Evolutionary conservation across 768 basidiomycete genomes (phyloP), one percentile per base, ranked within the genome.

Genomic region (Tulasnella sp.): DNA sequence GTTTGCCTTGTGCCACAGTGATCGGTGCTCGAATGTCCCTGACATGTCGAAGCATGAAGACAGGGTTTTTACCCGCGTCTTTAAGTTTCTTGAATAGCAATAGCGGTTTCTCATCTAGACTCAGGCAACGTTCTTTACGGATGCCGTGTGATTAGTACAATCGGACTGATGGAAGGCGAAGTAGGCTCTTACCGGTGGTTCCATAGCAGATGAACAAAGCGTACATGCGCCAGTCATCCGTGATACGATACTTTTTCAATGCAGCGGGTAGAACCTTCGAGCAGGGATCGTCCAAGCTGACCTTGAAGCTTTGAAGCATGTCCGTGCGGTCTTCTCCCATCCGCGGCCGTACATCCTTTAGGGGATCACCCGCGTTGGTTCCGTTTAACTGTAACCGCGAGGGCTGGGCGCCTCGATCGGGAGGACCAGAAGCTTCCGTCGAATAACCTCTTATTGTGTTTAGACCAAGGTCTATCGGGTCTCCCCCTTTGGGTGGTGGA

Each of bases 191-290:
- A 94, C 95, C 94, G 68, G 94, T 84, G 69, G 90, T 89, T 12
- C 95, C 96, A 80, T 96, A 98, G 77, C 96, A 98, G 74, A 99
- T 98, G 81, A 99, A 99, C 90, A 99, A 92, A 35, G 97, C 97
- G 82, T 98, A 99, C 77, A 94, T 92, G 83, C 94, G 90, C 97
- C 97, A 99, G 79, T 92, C 95, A 75, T 98, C 97, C 76, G 93
- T 94, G 81, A 98, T 98, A 78, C 93, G 95, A 80, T 99, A 99
- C 80, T 98, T 98, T 82, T 98, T 98, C 75, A 99, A 83, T 17
- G 97, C 97, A 0, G 97, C 97, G 1, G 97, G 97, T 17, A 99
- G 83, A 26, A 99, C 97, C 79, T 98, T 98, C 90, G 92, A 98
- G 37, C 96, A 97, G 0, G 97, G 97, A 79, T 99, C 97, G 70